Conservation (phyloP, 257 asterid genomes). For the Capsicum chinense region DNA sequence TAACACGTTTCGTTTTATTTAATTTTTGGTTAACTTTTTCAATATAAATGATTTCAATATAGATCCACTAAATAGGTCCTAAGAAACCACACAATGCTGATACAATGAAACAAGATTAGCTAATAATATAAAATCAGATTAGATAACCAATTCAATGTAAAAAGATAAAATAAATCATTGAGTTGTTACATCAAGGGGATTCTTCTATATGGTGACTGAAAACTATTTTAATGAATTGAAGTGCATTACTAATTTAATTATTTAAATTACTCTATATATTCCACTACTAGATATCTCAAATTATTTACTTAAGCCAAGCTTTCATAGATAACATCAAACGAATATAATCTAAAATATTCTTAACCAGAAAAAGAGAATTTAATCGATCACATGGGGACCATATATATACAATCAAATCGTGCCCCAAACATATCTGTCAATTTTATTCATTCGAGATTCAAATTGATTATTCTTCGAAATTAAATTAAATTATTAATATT, state of each 20-base stretch:
- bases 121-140: background rate
- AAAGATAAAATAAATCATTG: background rate
- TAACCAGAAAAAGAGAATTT: background rate
- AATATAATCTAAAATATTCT: background rate
- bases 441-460: background rate
- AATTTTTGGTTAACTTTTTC: background rate
- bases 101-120: constrained; percentile 5
- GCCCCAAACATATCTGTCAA: background rate
- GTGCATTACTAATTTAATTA: background rate
- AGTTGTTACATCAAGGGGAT: background rate
- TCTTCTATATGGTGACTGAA: background rate
- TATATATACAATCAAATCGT: background rate
- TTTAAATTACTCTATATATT: background rate
- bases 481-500: background rate
- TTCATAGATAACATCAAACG: background rate
- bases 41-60: background rate
- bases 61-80: background rate
- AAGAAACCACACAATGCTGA: background rate
- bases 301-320: background rate
- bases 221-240: background rate
- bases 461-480: background rate
- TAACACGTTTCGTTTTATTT: background rate
- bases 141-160: background rate
- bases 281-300: background rate
- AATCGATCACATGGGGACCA: background rate